Evolutionary conservation across 164 flowering plant genomes (phyloP).

Genomic region (Nymphaea colorata): DNA sequence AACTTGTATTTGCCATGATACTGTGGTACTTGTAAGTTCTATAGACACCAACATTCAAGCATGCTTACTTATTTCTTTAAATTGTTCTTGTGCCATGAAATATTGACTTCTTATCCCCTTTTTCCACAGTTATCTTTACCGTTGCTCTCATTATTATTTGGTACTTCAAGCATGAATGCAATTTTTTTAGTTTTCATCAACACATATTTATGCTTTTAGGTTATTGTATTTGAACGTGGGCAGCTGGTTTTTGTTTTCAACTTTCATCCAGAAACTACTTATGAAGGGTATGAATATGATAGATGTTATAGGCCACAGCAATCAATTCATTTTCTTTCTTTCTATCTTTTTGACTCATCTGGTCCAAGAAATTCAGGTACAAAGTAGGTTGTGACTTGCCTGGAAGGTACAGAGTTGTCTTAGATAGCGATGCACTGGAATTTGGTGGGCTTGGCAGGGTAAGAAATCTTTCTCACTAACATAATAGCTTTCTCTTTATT

Average conservation of each 20-base stretch:
- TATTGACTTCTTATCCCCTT: too few relatives aligned
- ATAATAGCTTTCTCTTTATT: too few relatives aligned
- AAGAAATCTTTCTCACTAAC: conserved; percentile 16
- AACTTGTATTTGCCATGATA: too few relatives aligned
- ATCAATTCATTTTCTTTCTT: background rate
- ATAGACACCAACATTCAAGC: too few relatives aligned
- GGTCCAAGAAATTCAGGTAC: conserved; percentile 36
- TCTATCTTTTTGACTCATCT: background rate
- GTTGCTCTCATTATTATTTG: too few relatives aligned
- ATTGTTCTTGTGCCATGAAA: too few relatives aligned
- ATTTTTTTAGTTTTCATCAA: too few relatives aligned
- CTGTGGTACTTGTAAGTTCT: too few relatives aligned
- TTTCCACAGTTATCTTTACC: too few relatives aligned
- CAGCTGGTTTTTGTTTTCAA: conserved; percentile 90
- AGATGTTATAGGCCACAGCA: background rate
- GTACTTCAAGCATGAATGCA: too few relatives aligned
- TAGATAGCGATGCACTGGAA: conserved; percentile 90
- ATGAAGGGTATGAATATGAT: conserved; percentile 71
- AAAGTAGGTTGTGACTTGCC: conserved; percentile 95
- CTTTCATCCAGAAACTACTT: conserved; percentile 77
- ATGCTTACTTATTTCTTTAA: too few relatives aligned
- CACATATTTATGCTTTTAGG: conserved; percentile 26
- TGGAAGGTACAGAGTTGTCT: conserved; percentile 82
- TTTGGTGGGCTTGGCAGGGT: conserved; percentile 96
- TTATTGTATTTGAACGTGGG: conserved; percentile 93